phyloP scores from a whole-genome alignment of 2,329 filamentous ascomycete genomes.

The Xylaria hypoxylon region DNA sequence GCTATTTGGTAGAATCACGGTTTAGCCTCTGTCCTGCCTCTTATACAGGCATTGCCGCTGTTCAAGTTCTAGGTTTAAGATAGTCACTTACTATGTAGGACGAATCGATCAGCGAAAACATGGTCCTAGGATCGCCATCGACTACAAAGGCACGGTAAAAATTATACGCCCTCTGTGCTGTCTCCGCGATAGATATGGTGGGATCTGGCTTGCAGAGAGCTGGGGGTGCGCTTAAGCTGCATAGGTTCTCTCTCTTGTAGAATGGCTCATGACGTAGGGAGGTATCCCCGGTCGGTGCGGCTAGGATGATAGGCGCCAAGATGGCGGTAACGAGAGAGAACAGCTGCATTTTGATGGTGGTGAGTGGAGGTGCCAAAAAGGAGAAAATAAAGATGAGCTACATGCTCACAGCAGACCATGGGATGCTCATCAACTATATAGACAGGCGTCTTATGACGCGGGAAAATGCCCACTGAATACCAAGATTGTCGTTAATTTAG shows the following conservation, averaged over 20 bases:
- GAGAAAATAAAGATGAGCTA: constrained; percentile 2
- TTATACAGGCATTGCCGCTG: not conserved
- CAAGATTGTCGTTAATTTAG: constrained; percentile 43
- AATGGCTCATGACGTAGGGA: constrained; percentile 38
- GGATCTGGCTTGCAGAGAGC: constrained; percentile 52
- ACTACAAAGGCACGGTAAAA: constrained; percentile 57
- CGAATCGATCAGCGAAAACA: constrained; percentile 57
- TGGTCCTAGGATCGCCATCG: constrained; percentile 54
- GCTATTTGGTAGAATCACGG: constrained; percentile 41
- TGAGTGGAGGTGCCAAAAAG: not conserved
- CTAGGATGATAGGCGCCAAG: constrained; percentile 47
- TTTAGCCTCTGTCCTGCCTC: constrained; percentile 9
- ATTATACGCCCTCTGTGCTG: constrained; percentile 54
- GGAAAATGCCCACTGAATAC: constrained; percentile 40
- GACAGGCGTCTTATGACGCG: constrained; percentile 37
- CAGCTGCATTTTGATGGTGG: constrained; percentile 48
- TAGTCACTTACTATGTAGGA: constrained; percentile 51
- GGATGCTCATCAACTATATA: constrained; percentile 27
- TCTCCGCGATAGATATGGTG: constrained; percentile 53
- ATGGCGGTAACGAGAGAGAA: constrained; percentile 43
- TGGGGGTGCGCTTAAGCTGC: constrained; percentile 52
- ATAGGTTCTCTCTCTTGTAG: constrained; percentile 53
- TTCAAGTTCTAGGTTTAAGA: not conserved
- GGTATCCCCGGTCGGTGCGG: constrained; percentile 43
- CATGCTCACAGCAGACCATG: not conserved